phyloP scores from a whole-genome alignment of 2,329 filamentous ascomycete species.

The Pestalotiopsis sp. region DNA sequence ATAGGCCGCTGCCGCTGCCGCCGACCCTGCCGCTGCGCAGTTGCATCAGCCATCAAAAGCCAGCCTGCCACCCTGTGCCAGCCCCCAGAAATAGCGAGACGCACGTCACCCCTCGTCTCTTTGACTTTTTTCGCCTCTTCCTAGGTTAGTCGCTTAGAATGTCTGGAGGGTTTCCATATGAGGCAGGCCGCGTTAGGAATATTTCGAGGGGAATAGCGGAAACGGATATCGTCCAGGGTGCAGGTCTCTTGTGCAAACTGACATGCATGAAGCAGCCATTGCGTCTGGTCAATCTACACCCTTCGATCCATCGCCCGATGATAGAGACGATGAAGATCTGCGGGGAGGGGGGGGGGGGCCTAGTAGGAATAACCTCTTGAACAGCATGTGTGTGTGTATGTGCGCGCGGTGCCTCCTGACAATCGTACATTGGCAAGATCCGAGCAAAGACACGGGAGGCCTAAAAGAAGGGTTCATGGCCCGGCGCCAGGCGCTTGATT shows the following conservation, averaged over 20 bases:
- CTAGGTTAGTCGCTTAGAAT: background rate
- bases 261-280: slow-evolving; percentile 10
- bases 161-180: slow-evolving; percentile 9
- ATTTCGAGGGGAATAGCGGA: slow-evolving; percentile 7
- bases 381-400: slow-evolving; percentile 7
- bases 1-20: background rate
- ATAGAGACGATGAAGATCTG: slow-evolving; percentile 2
- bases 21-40: background rate
- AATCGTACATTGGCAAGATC: slow-evolving; percentile 4
- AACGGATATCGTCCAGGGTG: slow-evolving; percentile 7
- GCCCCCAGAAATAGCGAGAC: slow-evolving; percentile 12
- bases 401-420: slow-evolving; percentile 1
- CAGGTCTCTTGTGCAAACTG: slow-evolving; percentile 5
- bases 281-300: background rate
- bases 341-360: background rate
- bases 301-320: slow-evolving; percentile 6
- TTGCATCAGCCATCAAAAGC: slow-evolving; percentile 7
- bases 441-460: slow-evolving; percentile 2
- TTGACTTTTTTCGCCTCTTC: background rate
- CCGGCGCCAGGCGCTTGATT: background rate
- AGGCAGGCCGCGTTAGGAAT: slow-evolving; percentile 9
- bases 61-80: background rate
- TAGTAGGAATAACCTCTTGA: background rate
- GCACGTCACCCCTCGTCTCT: slow-evolving; percentile 20
- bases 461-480: slow-evolving; percentile 9